Conservation (phyloP, 2,329 filamentous ascomycete species). For the Diplodia sapinea region DNA sequence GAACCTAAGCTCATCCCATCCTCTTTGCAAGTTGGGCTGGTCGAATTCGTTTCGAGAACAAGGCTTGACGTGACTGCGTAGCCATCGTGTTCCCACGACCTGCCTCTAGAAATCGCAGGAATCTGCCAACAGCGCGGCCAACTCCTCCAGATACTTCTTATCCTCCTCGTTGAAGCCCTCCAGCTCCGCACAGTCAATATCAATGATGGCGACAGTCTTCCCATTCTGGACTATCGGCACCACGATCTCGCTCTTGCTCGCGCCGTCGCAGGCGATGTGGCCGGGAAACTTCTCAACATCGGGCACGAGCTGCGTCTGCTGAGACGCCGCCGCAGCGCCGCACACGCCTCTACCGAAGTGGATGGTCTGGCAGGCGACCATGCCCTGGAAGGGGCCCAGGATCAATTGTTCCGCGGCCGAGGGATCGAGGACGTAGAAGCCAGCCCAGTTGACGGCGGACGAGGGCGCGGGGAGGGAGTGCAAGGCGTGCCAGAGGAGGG, state of each 20-base stretch:
- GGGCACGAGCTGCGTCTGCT: constrained; percentile 66
- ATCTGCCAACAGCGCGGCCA: constrained; percentile 50
- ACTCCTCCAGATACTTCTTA: constrained; percentile 66
- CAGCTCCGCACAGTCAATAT: constrained; percentile 74
- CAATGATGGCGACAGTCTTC: constrained; percentile 74
- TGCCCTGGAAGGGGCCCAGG: constrained; percentile 80
- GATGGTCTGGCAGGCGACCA: constrained; percentile 79
- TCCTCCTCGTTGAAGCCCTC: constrained; percentile 74
- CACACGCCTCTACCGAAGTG: constrained; percentile 76
- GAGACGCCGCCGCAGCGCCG: constrained; percentile 68
- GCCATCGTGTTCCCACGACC: background rate
- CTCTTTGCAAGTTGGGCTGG: too few relatives aligned
- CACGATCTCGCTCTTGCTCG: constrained; percentile 79
- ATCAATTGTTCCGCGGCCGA: constrained; percentile 62
- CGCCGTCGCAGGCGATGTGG: constrained; percentile 81
- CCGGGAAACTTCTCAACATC: constrained; percentile 78
- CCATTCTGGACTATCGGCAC: constrained; percentile 69
- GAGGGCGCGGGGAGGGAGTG: constrained; percentile 72
- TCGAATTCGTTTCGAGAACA: too few relatives aligned
- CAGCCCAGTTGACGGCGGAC: constrained; percentile 77
- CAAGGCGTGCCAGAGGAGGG: constrained; percentile 79
- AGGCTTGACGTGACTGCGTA: too few relatives aligned
- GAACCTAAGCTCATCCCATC: too few relatives aligned
- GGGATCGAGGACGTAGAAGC: constrained; percentile 74
- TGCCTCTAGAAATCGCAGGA: constrained; percentile 43